Evolutionary conservation across 169 alveolate species (phyloP).

Genomic region (Cryptosporidium viatorum): DNA sequence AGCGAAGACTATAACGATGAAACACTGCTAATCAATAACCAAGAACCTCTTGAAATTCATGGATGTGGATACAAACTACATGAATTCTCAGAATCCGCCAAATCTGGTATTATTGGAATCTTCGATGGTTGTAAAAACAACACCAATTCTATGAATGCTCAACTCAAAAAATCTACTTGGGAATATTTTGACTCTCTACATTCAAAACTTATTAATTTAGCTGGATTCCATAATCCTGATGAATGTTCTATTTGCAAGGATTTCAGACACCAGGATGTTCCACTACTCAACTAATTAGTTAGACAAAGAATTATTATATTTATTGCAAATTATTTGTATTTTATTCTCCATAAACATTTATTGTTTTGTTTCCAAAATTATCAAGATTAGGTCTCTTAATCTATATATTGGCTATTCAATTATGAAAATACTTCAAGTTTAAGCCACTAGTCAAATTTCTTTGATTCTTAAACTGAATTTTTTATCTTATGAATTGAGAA

Average conservation of each 20-base stretch:
- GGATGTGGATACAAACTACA: neutral
- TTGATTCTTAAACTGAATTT: too few relatives aligned
- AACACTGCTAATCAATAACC: neutral
- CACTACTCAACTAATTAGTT: conserved; percentile 32
- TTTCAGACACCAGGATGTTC: conserved; percentile 55
- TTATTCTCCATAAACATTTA: neutral
- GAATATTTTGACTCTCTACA: conserved; percentile 26
- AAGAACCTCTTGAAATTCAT: conserved; percentile 5
- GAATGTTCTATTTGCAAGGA: conserved; percentile 71
- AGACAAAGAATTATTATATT: neutral
- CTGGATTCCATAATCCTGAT: conserved; percentile 68
- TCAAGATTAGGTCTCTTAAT: too few relatives aligned
- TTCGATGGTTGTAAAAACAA: neutral
- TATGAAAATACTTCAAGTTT: neutral
- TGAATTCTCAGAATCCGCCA: neutral
- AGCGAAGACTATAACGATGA: neutral
- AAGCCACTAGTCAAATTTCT: too few relatives aligned
- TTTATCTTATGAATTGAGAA: too few relatives aligned
- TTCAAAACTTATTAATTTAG: conserved; percentile 24
- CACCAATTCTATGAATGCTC: neutral
- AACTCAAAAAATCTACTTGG: conserved; percentile 7
- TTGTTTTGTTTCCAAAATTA: neutral
- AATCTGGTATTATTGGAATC: too few relatives aligned
- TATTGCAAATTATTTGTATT: neutral
- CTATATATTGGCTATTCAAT: too few relatives aligned